Percentiles rank a stretch among this genome's conserved stretches.
phyloP scores from a whole-genome alignment of 345 rosid genomes.

The Gossypium turneri region DNA sequence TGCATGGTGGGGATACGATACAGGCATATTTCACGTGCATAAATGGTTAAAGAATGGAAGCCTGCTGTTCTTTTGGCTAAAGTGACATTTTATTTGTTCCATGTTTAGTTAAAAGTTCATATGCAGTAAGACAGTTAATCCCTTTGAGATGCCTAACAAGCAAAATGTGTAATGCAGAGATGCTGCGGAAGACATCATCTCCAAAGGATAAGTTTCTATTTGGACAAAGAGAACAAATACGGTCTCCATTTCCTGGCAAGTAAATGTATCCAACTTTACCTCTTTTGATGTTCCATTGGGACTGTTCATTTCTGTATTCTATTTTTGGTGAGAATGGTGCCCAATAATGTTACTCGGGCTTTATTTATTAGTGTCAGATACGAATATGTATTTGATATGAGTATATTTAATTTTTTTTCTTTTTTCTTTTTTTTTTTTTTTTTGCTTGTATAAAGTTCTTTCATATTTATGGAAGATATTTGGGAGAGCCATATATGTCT shows the following conservation, averaged over 20 bases:
- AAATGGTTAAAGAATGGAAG: too few species aligned
- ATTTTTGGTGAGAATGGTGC: slow-evolving; percentile 24
- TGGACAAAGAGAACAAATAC: slow-evolving; percentile 50
- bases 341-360: slow-evolving; percentile 27
- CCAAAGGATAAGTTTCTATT: slow-evolving; percentile 43
- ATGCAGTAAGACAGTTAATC: neutral
- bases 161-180: slow-evolving; percentile 51
- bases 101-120: neutral
- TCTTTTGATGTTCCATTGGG: slow-evolving; percentile 28
- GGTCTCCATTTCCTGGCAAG: slow-evolving; percentile 45
- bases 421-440: too few species aligned
- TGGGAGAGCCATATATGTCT: neutral
- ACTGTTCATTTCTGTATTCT: slow-evolving; percentile 21
- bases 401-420: neutral
- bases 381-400: neutral
- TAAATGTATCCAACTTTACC: slow-evolving; percentile 32
- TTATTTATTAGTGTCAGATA: neutral
- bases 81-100: neutral
- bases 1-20: neutral
- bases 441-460: too few species aligned
- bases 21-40: too few species aligned
- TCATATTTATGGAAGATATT: neutral
- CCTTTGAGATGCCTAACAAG: neutral
- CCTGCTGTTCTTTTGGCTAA: too few species aligned
- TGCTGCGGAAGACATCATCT: slow-evolving; percentile 60